phyloP scores from a whole-genome alignment of 2,329 filamentous ascomycete genomes.

The Phyllosticta citriasiana region DNA sequence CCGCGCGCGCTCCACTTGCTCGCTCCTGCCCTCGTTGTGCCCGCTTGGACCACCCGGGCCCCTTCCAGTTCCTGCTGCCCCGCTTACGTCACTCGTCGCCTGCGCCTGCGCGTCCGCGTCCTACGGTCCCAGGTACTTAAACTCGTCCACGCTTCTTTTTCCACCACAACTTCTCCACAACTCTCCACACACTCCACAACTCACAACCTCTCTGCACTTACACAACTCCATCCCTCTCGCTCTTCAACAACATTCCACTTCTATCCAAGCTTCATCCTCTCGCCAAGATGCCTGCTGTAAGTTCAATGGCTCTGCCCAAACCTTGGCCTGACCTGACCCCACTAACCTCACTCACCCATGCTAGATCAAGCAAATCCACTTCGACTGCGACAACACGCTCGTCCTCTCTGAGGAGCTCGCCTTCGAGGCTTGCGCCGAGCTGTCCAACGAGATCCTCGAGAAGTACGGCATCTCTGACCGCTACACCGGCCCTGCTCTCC shows the following conservation, averaged over 20 bases:
- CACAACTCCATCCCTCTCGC: not conserved
- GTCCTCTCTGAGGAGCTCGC: conserved; percentile 84
- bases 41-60: not conserved
- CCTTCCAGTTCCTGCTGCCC: not conserved
- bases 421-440: conserved; percentile 81
- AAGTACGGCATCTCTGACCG: conserved; percentile 52
- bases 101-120: not conserved
- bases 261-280: not conserved
- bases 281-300: not conserved
- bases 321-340: not conserved
- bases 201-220: not conserved
- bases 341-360: not conserved
- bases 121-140: not conserved
- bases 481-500: conserved; percentile 71
- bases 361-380: conserved; percentile 40
- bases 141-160: not conserved
- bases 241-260: not conserved
- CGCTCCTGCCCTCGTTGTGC: not conserved
- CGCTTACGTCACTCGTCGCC: not conserved
- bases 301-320: not conserved
- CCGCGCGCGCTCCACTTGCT: not conserved
- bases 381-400: conserved; percentile 74
- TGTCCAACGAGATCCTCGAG: conserved; percentile 76
- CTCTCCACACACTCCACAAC: not conserved
- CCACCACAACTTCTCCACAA: not conserved